Evolutionary conservation across 441 rosid genomes (phyloP).

Genomic region (Theobroma grandiflorum): DNA sequence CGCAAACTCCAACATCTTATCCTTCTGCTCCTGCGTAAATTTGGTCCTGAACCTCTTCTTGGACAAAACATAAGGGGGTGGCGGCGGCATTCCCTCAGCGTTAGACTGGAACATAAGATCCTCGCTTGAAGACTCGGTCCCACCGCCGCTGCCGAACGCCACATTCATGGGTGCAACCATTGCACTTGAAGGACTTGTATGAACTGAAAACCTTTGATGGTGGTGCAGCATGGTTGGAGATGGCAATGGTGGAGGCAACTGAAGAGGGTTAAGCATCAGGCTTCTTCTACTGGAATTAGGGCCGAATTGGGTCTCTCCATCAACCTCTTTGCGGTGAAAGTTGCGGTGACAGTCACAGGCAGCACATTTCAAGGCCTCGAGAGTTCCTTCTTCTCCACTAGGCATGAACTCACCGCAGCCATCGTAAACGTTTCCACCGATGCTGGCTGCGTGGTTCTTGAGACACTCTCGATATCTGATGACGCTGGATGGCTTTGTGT

Average conservation of each 20-base stretch:
- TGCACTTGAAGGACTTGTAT: conserved; percentile 56
- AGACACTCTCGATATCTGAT: conserved; percentile 82
- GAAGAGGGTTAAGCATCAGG: conserved; percentile 57
- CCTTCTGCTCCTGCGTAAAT: conserved; percentile 85
- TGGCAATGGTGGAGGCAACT: conserved; percentile 52
- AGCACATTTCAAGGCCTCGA: conserved; percentile 82
- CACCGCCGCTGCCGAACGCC: conserved; percentile 66
- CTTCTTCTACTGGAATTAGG: conserved; percentile 38
- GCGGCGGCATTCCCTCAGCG: conserved; percentile 38
- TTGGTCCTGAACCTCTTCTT: conserved; percentile 87
- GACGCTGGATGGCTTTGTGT: conserved; percentile 35
- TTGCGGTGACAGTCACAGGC: conserved; percentile 98
- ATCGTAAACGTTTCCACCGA: conserved; percentile 83
- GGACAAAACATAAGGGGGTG: conserved; percentile 55
- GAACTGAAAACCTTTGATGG: conserved; percentile 52
- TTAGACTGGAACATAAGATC: conserved; percentile 69
- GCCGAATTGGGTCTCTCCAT: conserved; percentile 53
- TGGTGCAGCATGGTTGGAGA: conserved; percentile 51
- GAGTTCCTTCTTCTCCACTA: conserved; percentile 75
- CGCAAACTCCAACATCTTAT: conserved; percentile 89
- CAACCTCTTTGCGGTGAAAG: conserved; percentile 81
- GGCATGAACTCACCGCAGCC: conserved; percentile 99
- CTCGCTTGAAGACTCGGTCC: conserved; percentile 90
- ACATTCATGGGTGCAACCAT: conserved; percentile 81
- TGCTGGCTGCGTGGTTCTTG: conserved; percentile 86